Conservation (phyloP, 1,284 basidiomycete species). For the Tremellales sp. region DNA sequence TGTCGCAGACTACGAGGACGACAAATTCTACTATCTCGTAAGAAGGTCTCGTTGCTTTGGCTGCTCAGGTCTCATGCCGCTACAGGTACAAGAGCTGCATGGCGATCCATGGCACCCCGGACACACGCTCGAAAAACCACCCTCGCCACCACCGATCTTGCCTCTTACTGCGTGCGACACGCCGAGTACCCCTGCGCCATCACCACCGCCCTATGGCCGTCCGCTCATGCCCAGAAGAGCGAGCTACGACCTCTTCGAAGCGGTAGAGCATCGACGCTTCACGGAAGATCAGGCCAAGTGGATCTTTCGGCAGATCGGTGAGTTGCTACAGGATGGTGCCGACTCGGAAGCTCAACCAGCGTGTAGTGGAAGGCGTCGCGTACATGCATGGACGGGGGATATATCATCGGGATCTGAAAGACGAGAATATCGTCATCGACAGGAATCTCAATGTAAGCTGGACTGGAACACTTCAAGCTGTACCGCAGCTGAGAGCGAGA, state of each 20-base stretch:
- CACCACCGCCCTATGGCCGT: slow-evolving; percentile 37
- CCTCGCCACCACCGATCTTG: neutral
- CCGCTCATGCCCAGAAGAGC: slow-evolving; percentile 65
- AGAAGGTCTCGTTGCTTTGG: slow-evolving; percentile 33
- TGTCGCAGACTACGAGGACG: slow-evolving; percentile 77
- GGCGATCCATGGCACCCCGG: slow-evolving; percentile 70
- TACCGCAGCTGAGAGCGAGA: too few relatives aligned
- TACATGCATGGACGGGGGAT: slow-evolving; percentile 74
- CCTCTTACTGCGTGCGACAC: slow-evolving; percentile 18
- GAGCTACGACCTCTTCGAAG: slow-evolving; percentile 88
- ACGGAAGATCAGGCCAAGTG: slow-evolving; percentile 73
- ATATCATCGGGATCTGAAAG: slow-evolving; percentile 88
- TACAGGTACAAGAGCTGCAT: slow-evolving; percentile 83
- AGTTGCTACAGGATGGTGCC: slow-evolving; percentile 7
- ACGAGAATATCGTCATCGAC: slow-evolving; percentile 87
- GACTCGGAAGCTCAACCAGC: neutral
- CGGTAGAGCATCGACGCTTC: slow-evolving; percentile 79
- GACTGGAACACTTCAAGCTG: too few relatives aligned
- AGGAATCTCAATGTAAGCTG: slow-evolving; percentile 59
- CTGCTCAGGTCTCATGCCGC: slow-evolving; percentile 1
- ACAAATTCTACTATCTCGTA: slow-evolving; percentile 79
- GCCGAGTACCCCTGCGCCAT: slow-evolving; percentile 24
- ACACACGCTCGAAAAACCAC: slow-evolving; percentile 11
- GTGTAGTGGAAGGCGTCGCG: slow-evolving; percentile 66
- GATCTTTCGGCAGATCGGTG: slow-evolving; percentile 72